Evolutionary conservation across 2,329 filamentous ascomycete species (phyloP), one percentile per base, ranked within the genome.

Genomic region (Fusarium buharicum): DNA sequence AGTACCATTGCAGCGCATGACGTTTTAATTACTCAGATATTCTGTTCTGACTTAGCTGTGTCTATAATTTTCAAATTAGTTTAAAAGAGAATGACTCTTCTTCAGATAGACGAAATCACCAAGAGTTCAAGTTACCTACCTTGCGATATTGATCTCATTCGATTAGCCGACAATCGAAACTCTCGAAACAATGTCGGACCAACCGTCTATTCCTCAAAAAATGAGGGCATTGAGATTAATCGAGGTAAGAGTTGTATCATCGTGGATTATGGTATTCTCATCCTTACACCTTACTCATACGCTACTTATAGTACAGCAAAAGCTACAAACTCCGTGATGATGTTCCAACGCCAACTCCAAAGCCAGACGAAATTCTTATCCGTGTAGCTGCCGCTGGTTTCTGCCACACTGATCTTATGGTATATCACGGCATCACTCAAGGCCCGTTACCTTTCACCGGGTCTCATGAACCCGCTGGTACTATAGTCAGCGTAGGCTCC

Each of bases 381-480:
- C 52, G 30, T 7, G 33, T 67, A 10, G 47, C 33, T 11, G 14
- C 60, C 5, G 55, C 44, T 12, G 43, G 50, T 9, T 59, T 69
- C 30, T 70, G 60, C 27, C 67, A 70, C 31, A 67, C 55, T 2
- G 62, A 70, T 24, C 55, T 62, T 36, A 50, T 67, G 38, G 66
- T 70, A 9, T 52, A 63, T 13, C 55, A 57, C 16, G 62, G 66
- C 18, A n/a, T 55, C 8, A 67, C 54, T 14, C 48, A 54, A 27
- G 60, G 51, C n/a, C 37, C 55, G 2, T 50, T 67, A 4, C 60
- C 63, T 5, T 52, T 68, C 18, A 68, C 47, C 11, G 59, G 57
- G 14, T 70, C 62, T 17, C 66, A 70, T 52, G 62, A 70, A 50
- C 68, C 68, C 31, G 62, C 47, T 6, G 68, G 64, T 16, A 68